Conservation (phyloP, 2,329 filamentous ascomycete genomes). For the Pseudopyrenochaeta lycopersici region DNA sequence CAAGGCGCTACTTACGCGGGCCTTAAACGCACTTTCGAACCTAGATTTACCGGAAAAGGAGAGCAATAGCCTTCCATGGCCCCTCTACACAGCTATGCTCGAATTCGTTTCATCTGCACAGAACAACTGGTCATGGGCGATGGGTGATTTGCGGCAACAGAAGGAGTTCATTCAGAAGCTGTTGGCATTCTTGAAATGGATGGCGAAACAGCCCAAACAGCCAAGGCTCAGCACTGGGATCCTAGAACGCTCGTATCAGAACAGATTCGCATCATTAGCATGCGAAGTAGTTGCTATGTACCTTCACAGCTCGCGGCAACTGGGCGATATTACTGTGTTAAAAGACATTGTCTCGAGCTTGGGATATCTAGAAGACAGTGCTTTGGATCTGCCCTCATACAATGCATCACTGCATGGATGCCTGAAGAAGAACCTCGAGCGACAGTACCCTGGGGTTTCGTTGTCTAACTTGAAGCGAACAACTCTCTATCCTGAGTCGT, state of each 20-base stretch:
- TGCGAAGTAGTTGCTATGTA: slow-evolving; percentile 92
- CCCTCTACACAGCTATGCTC: slow-evolving; percentile 76
- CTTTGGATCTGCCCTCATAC: slow-evolving; percentile 80
- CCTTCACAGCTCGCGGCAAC: slow-evolving; percentile 83
- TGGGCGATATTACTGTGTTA: slow-evolving; percentile 72
- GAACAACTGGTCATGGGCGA: slow-evolving; percentile 96
- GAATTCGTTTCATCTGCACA: slow-evolving; percentile 89
- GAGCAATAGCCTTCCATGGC: slow-evolving; percentile 26
- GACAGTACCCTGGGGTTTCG: slow-evolving; percentile 76
- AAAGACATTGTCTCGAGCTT: slow-evolving; percentile 78
- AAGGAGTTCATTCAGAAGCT: slow-evolving; percentile 76
- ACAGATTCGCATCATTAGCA: slow-evolving; percentile 76
- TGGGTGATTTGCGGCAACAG: slow-evolving; percentile 79
- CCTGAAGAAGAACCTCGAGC: slow-evolving; percentile 83
- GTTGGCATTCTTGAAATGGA: slow-evolving; percentile 70
- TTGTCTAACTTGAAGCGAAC: slow-evolving; percentile 85
- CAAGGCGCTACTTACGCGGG: slow-evolving; percentile 76
- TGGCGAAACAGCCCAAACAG: slow-evolving; percentile 36
- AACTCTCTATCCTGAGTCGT: slow-evolving; percentile 67
- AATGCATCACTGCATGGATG: slow-evolving; percentile 88
- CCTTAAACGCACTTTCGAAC: slow-evolving; percentile 73
- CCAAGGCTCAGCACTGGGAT: slow-evolving; percentile 32
- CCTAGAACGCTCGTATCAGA: slow-evolving; percentile 50
- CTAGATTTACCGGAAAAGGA: slow-evolving; percentile 71
- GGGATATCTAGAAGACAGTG: slow-evolving; percentile 81